Evolutionary conservation across 306 rosid species (phyloP).

Genomic region (Cicer bijugum): DNA sequence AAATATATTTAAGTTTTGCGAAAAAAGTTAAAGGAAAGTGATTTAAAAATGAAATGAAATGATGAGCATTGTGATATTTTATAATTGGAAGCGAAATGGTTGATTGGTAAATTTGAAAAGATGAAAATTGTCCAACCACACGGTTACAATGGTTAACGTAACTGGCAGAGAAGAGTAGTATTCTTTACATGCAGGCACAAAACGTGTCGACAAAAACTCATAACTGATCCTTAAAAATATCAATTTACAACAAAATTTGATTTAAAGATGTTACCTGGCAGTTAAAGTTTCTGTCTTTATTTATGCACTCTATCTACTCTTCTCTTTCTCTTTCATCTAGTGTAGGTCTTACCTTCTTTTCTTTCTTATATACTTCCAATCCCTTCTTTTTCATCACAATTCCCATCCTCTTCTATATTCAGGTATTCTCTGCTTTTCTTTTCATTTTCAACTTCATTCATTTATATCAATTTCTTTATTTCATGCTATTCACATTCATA

Average conservation of each 20-base stretch:
- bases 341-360: constrained; percentile 4
- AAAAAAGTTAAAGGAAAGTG: too few species aligned
- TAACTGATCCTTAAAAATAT: constrained; percentile 19
- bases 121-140: background rate
- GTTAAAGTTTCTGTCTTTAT: constrained; percentile 42
- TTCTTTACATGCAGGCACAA: constrained; percentile 24
- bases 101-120: background rate
- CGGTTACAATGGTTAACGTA: constrained; percentile 19
- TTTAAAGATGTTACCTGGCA: constrained; percentile 42
- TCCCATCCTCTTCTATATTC: constrained; percentile 27
- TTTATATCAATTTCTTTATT: background rate
- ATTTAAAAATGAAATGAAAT: too few species aligned
- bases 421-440: constrained; percentile 39
- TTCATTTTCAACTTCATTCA: background rate
- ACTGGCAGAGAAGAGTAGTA: background rate
- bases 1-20: too few species aligned
- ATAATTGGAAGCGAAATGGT: background rate
- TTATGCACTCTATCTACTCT: constrained; percentile 19
- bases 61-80: too few species aligned
- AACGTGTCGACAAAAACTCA: constrained; percentile 48
- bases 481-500: constrained; percentile 9
- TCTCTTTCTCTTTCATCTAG: constrained; percentile 23
- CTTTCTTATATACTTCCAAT: background rate
- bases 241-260: constrained; percentile 23
- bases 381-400: constrained; percentile 20